phyloP scores from a whole-genome alignment of 2,329 filamentous ascomycete genomes.

The Trichophyton schoenleinii region DNA sequence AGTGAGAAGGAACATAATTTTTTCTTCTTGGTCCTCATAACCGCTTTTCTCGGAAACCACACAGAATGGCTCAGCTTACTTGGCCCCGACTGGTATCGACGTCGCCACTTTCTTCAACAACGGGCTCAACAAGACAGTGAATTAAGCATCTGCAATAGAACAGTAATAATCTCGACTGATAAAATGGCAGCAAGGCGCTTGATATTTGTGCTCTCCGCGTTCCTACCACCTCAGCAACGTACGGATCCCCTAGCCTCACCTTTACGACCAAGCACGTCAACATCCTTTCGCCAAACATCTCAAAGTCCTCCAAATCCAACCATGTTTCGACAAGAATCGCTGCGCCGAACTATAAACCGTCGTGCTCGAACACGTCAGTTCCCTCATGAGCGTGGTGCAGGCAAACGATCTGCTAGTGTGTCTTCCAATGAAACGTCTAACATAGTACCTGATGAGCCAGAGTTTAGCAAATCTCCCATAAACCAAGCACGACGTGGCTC shows the following conservation, averaged over 20 bases:
- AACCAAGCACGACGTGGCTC: constrained; percentile 27
- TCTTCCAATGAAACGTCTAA: constrained; percentile 33
- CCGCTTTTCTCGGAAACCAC: constrained; percentile 47
- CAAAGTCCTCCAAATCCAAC: constrained; percentile 42
- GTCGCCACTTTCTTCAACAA: constrained; percentile 41
- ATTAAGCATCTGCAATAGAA: constrained; percentile 39
- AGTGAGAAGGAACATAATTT: constrained; percentile 46
- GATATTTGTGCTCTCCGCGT: constrained; percentile 47
- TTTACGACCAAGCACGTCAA: constrained; percentile 29
- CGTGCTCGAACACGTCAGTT: constrained; percentile 37
- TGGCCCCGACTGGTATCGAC: constrained; percentile 43
- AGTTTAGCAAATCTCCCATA: constrained; percentile 18
- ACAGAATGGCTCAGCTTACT: constrained; percentile 47
- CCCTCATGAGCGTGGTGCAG: constrained; percentile 22
- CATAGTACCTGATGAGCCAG: constrained; percentile 23
- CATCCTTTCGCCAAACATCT: constrained; percentile 39
- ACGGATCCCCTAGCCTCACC: constrained; percentile 28
- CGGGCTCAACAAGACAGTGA: constrained; percentile 37
- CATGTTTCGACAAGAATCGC: constrained; percentile 40
- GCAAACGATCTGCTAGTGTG: constrained; percentile 32
- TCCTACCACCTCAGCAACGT: constrained; percentile 40
- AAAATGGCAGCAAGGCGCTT: constrained; percentile 48
- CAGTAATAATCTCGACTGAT: constrained; percentile 45
- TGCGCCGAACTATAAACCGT: constrained; percentile 43
- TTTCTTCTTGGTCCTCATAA: constrained; percentile 47